Percentiles rank a stretch among this genome's conserved stretches.
Conservation (phyloP, 176 grass and related monocot species). For the Chloris gayana region DNA sequence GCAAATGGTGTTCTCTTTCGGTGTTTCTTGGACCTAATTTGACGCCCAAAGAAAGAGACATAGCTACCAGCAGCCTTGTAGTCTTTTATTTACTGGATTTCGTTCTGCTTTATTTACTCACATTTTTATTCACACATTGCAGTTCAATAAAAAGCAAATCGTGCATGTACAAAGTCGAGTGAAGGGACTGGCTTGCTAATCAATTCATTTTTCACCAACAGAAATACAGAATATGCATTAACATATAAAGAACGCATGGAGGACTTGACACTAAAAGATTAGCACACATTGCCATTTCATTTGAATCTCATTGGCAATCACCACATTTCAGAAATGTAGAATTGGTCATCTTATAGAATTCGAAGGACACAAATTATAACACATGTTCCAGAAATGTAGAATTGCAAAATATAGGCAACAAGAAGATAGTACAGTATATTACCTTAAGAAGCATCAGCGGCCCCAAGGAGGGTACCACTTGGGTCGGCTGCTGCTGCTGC, state of each 20-base stretch:
- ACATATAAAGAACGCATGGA: not conserved
- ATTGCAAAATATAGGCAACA: not conserved
- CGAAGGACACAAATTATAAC: not conserved
- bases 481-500: not conserved
- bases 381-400: not conserved
- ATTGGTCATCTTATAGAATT: not conserved
- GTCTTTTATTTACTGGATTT: not conserved
- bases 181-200: not conserved
- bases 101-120: not conserved
- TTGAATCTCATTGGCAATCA: not conserved
- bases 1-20: no score
- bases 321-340: not conserved
- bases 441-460: not conserved
- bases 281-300: not conserved
- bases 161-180: not conserved
- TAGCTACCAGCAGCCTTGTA: not conserved
- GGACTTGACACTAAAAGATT: no score
- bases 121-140: not conserved
- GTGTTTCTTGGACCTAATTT: not conserved
- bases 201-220: not conserved
- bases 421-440: not conserved
- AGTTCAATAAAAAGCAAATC: slow-evolving; percentile 3
- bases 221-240: not conserved
- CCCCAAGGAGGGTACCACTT: not conserved
- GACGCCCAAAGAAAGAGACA: not conserved